phyloP scores from a whole-genome alignment of 2,329 filamentous ascomycete species.

The Pseudovirgaria hyperparasitica region DNA sequence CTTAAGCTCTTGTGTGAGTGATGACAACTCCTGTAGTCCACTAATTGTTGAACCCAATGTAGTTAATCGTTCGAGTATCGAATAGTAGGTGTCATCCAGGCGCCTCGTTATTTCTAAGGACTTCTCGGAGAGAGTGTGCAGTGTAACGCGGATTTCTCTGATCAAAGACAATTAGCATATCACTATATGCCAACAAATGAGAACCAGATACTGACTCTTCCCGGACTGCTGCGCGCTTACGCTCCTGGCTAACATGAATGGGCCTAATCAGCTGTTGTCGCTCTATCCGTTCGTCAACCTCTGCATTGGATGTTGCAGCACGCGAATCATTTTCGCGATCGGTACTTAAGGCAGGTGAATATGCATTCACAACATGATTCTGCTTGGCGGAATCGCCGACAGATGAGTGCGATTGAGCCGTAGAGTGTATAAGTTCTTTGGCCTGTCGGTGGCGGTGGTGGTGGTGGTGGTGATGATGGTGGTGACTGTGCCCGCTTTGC shows the following conservation, averaged over 20 bases:
- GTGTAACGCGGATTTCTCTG: constrained; percentile 26
- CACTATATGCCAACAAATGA: constrained; percentile 1
- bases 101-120: constrained; percentile 50
- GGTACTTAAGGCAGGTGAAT: constrained; percentile 3
- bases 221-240: constrained; percentile 20
- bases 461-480: constrained; percentile 15
- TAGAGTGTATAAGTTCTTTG: constrained; percentile 32
- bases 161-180: neutral
- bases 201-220: constrained; percentile 18
- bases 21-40: constrained; percentile 54
- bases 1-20: constrained; percentile 45
- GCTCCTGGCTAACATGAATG: constrained; percentile 27
- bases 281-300: too few relatives aligned
- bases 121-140: constrained; percentile 40
- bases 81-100: constrained; percentile 64
- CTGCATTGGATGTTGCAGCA: constrained; percentile 11
- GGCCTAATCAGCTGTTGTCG: constrained; percentile 22
- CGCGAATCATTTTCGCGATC: constrained; percentile 7
- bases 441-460: constrained; percentile 18
- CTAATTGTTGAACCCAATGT: constrained; percentile 51
- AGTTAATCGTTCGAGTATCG: constrained; percentile 55
- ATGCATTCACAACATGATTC: constrained; percentile 21
- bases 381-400: constrained; percentile 32
- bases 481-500: constrained; percentile 17
- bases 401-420: constrained; percentile 30